These are phyloP conservation scores for Salix brachista DNA, from an alignment of 345 rosid species.

Conservation along the genomic window DNA sequence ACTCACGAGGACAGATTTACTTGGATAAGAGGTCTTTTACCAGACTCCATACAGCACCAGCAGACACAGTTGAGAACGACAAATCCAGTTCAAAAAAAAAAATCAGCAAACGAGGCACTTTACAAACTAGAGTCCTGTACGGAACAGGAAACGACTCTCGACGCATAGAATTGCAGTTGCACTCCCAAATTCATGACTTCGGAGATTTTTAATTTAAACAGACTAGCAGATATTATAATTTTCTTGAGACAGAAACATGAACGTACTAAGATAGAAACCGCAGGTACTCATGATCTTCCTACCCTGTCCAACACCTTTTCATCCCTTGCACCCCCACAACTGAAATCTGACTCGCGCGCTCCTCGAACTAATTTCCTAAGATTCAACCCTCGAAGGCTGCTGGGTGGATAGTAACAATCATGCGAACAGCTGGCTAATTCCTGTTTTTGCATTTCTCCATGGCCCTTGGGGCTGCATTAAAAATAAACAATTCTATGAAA, in stretches of 20 bases:
- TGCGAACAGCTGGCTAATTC: conserved; percentile 28
- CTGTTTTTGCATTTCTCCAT: conserved; percentile 52
- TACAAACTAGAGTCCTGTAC: conserved; percentile 35
- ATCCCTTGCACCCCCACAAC: neutral
- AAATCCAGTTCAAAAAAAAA: no score
- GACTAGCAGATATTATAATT: conserved; percentile 19
- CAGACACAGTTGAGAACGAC: conserved; percentile 12
- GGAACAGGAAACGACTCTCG: conserved; percentile 23
- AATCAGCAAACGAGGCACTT: conserved; percentile 33
- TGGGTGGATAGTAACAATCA: conserved; percentile 25
- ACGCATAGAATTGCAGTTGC: conserved; percentile 3
- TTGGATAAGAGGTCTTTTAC: conserved; percentile 8
- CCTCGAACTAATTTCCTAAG: conserved; percentile 3
- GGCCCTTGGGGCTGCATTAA: conserved; percentile 58
- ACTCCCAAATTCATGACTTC: conserved; percentile 24
- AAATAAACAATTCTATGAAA: neutral
- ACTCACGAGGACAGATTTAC: conserved; percentile 12
- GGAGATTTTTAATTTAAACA: conserved; percentile 17
- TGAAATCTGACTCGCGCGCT: conserved; percentile 1
- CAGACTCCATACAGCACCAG: conserved; percentile 9
- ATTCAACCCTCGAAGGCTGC: conserved; percentile 11
- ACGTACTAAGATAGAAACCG: conserved; percentile 12
- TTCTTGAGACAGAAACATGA: conserved; percentile 5
- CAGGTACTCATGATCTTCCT: conserved; percentile 25
- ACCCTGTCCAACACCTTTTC: conserved; percentile 25